Evolutionary conservation across 163 green algal genomes (phyloP).

Genomic region (Scenedesmus sp.): DNA sequence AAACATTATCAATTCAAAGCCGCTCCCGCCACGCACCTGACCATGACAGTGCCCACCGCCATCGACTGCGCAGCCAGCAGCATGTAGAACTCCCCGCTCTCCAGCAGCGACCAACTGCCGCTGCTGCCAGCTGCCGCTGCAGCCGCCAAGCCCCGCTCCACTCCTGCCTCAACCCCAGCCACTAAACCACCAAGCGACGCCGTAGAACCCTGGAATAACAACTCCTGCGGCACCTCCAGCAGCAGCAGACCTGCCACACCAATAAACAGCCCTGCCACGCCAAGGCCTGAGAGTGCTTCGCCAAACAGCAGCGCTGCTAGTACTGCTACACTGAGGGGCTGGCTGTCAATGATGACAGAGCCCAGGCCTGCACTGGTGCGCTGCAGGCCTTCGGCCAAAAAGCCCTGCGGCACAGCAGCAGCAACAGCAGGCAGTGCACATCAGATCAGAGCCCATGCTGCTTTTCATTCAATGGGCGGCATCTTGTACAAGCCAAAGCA

Average conservation of each 20-base stretch:
- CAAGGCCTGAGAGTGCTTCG: conserved; percentile 68
- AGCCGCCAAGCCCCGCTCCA: not conserved
- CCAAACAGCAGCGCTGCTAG: conserved; percentile 89
- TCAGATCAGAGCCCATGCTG: not conserved
- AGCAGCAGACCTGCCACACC: conserved; percentile 85
- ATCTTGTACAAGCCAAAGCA: too few species aligned
- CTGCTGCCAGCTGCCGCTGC: not conserved
- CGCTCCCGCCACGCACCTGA: conserved; percentile 59
- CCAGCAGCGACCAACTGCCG: conserved; percentile 53
- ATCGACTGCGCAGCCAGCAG: conserved; percentile 93
- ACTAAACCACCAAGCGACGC: conserved; percentile 42
- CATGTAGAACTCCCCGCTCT: conserved; percentile 92
- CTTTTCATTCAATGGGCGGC: not conserved
- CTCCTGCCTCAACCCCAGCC: conserved; percentile 26
- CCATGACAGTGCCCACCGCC: conserved; percentile 93
- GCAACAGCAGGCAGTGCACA: not conserved
- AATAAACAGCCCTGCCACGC: conserved; percentile 68
- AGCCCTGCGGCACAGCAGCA: conserved; percentile 81
- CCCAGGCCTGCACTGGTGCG: conserved; percentile 92
- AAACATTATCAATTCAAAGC: not conserved
- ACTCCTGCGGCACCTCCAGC: conserved; percentile 81
- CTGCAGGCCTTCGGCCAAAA: conserved; percentile 92
- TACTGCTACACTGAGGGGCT: conserved; percentile 90
- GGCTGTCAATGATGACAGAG: conserved; percentile 98
- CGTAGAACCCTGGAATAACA: not conserved